phyloP scores from a whole-genome alignment of 139 green algal species.

The Trebouxia sp. region DNA sequence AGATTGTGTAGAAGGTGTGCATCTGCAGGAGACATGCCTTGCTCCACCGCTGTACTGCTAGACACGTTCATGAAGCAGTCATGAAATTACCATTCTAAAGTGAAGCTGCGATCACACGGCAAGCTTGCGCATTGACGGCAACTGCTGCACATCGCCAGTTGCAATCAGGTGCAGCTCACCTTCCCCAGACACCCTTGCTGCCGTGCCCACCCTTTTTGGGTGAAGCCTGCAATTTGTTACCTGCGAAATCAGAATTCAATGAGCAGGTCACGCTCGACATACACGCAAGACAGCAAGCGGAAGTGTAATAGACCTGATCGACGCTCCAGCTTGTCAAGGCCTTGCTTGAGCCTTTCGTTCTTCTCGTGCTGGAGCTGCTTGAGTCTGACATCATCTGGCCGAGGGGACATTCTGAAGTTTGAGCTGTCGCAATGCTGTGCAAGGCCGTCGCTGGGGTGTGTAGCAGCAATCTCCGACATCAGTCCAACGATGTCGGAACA shows the following conservation, averaged over 20 bases:
- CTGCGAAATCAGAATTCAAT: not conserved
- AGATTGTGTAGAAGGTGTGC: too few relatives aligned
- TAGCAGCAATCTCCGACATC: not conserved
- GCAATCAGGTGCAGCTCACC: not conserved
- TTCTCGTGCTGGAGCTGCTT: slow-evolving; percentile 18
- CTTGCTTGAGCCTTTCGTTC: not conserved
- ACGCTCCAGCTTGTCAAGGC: slow-evolving; percentile 4
- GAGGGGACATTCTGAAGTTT: slow-evolving; percentile 6
- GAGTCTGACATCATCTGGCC: not conserved
- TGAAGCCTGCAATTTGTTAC: not conserved
- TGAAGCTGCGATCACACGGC: too few relatives aligned
- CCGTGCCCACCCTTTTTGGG: slow-evolving; percentile 8
- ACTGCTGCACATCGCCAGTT: too few relatives aligned
- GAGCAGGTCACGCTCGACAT: too few relatives aligned
- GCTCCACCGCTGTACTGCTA: too few relatives aligned
- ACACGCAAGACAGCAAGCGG: too few relatives aligned
- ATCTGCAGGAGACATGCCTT: too few relatives aligned
- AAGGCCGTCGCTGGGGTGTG: too few relatives aligned
- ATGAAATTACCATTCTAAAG: too few relatives aligned
- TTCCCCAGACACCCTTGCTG: slow-evolving; percentile 13
- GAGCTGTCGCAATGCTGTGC: too few relatives aligned
- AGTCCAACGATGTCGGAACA: not conserved
- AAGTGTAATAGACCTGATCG: not conserved
- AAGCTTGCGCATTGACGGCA: not conserved
- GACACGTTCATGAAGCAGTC: too few relatives aligned